Percentiles rank a stretch among this genome's conserved stretches.
phyloP scores from a whole-genome alignment of 495 filamentous ascomycete genomes.

The Tuber microsphaerosporum region DNA sequence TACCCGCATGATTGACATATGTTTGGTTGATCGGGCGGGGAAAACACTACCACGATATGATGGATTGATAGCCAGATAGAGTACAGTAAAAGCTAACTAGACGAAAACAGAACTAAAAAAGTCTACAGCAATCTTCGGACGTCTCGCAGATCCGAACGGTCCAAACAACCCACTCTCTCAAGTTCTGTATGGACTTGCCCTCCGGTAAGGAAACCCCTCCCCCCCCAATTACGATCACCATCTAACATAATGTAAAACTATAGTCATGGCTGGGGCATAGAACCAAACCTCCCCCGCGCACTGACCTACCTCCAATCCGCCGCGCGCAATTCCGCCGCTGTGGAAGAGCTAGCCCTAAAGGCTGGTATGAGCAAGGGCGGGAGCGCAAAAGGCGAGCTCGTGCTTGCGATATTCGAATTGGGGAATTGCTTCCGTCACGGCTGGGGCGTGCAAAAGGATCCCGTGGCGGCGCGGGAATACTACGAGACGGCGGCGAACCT shows the following conservation, averaged over 20 bases:
- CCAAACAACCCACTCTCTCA: slow-evolving; percentile 89
- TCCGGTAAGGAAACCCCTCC: slow-evolving; percentile 57
- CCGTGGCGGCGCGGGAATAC: slow-evolving; percentile 82
- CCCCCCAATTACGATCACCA: slow-evolving; percentile 16
- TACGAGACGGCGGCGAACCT: slow-evolving; percentile 96
- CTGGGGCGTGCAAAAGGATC: slow-evolving; percentile 87
- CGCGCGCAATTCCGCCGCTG: slow-evolving; percentile 78
- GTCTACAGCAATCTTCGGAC: slow-evolving; percentile 80
- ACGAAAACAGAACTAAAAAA: slow-evolving; percentile 37
- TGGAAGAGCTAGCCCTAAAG: slow-evolving; percentile 74
- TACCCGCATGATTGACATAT: slow-evolving; percentile 1
- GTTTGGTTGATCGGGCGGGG: slow-evolving; percentile 6
- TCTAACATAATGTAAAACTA: slow-evolving; percentile 14
- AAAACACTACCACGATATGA: background rate
- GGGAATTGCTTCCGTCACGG: slow-evolving; percentile 95
- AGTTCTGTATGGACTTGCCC: slow-evolving; percentile 88
- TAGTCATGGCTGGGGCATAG: slow-evolving; percentile 91
- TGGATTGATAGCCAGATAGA: background rate
- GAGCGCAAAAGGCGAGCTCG: slow-evolving; percentile 89
- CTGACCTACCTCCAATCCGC: slow-evolving; percentile 78
- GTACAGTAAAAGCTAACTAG: background rate
- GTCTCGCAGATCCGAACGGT: slow-evolving; percentile 75
- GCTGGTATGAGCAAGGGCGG: slow-evolving; percentile 89
- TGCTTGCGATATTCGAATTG: slow-evolving; percentile 93
- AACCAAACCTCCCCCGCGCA: slow-evolving; percentile 61